Evolutionary conservation across 176 grass and related monocot genomes (phyloP).

Genomic region (Olyra latifolia): DNA sequence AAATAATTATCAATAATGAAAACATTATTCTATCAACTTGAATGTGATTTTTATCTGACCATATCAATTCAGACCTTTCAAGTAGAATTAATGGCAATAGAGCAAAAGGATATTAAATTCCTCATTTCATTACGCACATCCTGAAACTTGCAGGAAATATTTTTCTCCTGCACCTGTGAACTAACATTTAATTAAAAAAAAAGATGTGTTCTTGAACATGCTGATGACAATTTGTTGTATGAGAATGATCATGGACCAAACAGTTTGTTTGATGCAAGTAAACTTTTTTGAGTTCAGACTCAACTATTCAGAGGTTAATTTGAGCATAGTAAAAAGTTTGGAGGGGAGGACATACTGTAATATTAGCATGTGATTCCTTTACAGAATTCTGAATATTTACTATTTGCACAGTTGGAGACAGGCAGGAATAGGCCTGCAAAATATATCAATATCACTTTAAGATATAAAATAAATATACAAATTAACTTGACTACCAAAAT

Average conservation of each 20-base stretch:
- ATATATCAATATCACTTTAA: background rate
- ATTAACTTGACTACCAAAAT: background rate
- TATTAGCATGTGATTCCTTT: conserved; percentile 55
- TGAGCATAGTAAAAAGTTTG: background rate
- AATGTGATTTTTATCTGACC: background rate
- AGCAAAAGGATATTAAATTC: background rate
- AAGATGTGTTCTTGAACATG: background rate
- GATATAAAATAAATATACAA: conserved; percentile 11
- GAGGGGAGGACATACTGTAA: conserved; percentile 50
- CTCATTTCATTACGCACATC: background rate
- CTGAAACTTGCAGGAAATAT: background rate
- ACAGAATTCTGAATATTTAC: conserved; percentile 47
- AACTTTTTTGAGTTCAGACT: background rate
- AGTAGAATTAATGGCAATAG: background rate
- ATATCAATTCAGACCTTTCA: background rate
- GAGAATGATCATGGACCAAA: background rate
- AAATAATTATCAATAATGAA: background rate
- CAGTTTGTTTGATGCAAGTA: background rate
- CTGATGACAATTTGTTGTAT: background rate
- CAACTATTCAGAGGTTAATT: conserved; percentile 1
- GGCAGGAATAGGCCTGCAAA: conserved; percentile 65
- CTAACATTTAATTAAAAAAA: background rate
- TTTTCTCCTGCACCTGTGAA: background rate
- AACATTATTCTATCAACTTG: background rate
- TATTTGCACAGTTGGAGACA: conserved; percentile 56